Base-by-base conservation (phyloP, 768 basidiomycete species). In the Gymnopilus junonius region DNA sequence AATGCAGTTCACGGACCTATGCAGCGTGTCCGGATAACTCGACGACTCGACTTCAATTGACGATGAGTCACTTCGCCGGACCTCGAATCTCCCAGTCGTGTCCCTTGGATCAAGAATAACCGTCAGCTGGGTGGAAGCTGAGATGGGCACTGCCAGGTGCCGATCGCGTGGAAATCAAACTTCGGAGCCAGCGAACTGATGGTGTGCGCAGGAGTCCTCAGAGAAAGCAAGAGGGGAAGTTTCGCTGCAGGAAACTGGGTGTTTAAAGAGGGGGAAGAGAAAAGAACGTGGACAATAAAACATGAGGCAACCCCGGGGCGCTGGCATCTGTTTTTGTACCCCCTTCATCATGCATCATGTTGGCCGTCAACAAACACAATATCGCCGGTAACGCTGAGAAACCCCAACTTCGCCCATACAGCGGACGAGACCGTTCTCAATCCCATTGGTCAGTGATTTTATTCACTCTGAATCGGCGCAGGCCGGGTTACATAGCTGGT, bases 301-400 rank as follows among this genome's bases (percentile, higher is more conserved):
- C 55, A 62, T 34, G 61, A 62, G 61, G 61, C 61, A 50, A 45
- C 54, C 34, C 61, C 32, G 29, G n/a, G 54, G 35, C 54, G 54
- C 54, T 27, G 21, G 27, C 21, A 40, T 54, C 40, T 55, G 54
- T 55, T 40, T 55, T 55, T 39, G 23, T 29, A 3, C 23, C 21
- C 37, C 48, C 7, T 32, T 32, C 48, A 51, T 51, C 48, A 61
- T 55, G 29, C 45, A 31, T 35, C 51, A 54, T 54, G 39, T 45
- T 50, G 29, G 12, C 31, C 17, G 37, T 43, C 54, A 25, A 43
- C 40, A 21, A 45, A 53, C 37, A 54, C 27, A 51, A 11, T 32
- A 20, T 34, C 29, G 34, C 45, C 58, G 57, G 43, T 39, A 59
- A 50, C 54, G 34, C 61, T 37, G 43, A 48, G 42, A 43, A 10